Evolutionary conservation across 306 rosid genomes (phyloP).

Genomic region (Adenanthera pavonina): DNA sequence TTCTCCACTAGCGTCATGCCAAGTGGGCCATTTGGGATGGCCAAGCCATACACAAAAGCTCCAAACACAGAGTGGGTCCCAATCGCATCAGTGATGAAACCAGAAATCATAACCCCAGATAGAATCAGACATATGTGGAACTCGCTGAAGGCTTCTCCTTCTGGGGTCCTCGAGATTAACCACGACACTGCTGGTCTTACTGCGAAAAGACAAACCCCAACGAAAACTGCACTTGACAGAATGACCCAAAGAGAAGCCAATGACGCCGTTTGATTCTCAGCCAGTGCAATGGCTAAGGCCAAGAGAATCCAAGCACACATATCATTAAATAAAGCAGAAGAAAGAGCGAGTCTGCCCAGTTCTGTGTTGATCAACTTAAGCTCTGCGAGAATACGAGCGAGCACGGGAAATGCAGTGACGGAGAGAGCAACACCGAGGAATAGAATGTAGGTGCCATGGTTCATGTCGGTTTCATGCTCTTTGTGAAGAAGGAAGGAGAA

Average conservation of each 20-base stretch:
- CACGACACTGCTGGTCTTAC: constrained; percentile 71
- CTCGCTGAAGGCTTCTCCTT: constrained; percentile 80
- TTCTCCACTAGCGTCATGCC: constrained; percentile 85
- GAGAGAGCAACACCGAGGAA: constrained; percentile 91
- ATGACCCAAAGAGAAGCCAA: constrained; percentile 83
- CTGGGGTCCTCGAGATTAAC: constrained; percentile 76
- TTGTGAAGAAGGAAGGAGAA: constrained; percentile 53
- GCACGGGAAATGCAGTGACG: constrained; percentile 85
- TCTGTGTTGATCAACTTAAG: constrained; percentile 84
- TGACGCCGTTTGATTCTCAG: constrained; percentile 54
- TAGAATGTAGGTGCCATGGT: constrained; percentile 61
- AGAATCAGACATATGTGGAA: constrained; percentile 74
- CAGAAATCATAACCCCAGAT: constrained; percentile 88
- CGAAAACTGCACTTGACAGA: constrained; percentile 67
- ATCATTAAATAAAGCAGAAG: constrained; percentile 80
- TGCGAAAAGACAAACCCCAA: constrained; percentile 51
- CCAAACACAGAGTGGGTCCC: constrained; percentile 96
- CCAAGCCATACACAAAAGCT: constrained; percentile 86
- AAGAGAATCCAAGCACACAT: constrained; percentile 86
- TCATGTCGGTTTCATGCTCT: neutral
- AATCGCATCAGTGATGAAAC: constrained; percentile 88
- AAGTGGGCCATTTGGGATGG: constrained; percentile 89
- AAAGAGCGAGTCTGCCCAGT: constrained; percentile 75
- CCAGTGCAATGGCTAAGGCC: constrained; percentile 81
- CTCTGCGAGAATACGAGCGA: constrained; percentile 79